Base-by-base conservation (phyloP, 345 rosid species). In the Populus ilicifolia region DNA sequence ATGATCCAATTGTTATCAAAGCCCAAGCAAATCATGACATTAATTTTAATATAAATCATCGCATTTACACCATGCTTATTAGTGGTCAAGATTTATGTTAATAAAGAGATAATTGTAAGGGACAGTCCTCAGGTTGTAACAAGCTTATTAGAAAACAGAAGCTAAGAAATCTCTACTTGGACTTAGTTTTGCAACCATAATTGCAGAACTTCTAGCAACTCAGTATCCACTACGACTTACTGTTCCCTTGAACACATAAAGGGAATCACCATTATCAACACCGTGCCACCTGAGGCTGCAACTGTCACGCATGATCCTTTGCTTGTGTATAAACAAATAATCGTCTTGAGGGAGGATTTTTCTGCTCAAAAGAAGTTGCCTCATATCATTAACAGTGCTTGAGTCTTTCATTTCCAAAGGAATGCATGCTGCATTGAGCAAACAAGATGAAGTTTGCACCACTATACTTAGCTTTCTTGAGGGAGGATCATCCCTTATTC, bases 231-330 rank as follows among this genome's bases (percentile, higher is more conserved):
- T 70, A 2, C 85, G 85, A 65, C 82, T 88, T 13, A 90, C 85
- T 20, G 93, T 89, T 38, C 98, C 98, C 77, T 83, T 88, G 27
- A 94, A 94, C 18, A 93, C 89, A 52, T 93, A 94, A 69, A 94
- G 90, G 20, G 70, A 71, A 12, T 93, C 98, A 9, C 90, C 95
- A 75, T 86, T 75, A 59, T 91, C 91, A 35, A 91, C 93, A 4
- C 96, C 93, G 69, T 92, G 97, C 96, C 97, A 92, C 30, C 87
- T 80, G 33, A 92, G 89, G 82, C 92, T 90, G 79, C 96, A 92
- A 61, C 73, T 75, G 14, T 88, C 90, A 23, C 90, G 82, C 97
- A 93, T 93, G 67, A 93, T 89, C 85, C 97, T 75, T 78, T 91
- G 98, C 80, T 88, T 93, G 79, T 93, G 97, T 30, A 96, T 89